Evolutionary conservation across 1,139 yeast genomes (phyloP).

Genomic region (Hyphopichia wangnamkhiaoensis): DNA sequence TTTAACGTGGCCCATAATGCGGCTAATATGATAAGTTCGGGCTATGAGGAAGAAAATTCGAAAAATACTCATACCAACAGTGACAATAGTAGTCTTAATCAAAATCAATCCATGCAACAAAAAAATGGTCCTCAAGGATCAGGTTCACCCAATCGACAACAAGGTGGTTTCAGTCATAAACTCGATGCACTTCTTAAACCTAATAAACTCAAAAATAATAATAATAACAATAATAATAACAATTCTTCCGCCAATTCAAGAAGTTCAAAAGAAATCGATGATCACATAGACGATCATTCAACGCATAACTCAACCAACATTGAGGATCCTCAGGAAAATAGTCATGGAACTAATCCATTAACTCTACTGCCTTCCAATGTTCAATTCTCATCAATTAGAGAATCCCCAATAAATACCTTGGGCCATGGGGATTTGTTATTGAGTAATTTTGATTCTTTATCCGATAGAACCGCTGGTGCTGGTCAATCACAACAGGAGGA

Average conservation of each 20-base stretch:
- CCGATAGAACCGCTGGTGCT: neutral
- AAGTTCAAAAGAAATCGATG: neutral
- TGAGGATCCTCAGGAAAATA: neutral
- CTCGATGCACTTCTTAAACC: constrained; percentile 21
- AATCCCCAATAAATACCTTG: constrained; percentile 59
- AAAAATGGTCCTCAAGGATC: neutral
- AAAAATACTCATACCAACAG: neutral
- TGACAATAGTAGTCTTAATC: neutral
- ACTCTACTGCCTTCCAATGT: constrained; percentile 26
- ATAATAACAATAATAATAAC: neutral
- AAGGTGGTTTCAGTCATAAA: constrained; percentile 8
- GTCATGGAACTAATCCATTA: neutral
- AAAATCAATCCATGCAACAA: neutral
- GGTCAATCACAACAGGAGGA: too few relatives aligned
- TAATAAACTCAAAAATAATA: neutral
- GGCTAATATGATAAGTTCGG: constrained; percentile 5
- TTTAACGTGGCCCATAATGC: constrained; percentile 31
- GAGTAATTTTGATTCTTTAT: constrained; percentile 48
- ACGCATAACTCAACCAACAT: neutral
- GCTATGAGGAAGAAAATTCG: too few relatives aligned
- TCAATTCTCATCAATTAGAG: constrained; percentile 60
- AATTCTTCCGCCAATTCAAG: neutral
- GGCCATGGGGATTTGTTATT: constrained; percentile 74
- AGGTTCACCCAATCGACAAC: neutral
- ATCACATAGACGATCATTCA: constrained; percentile 1